Evolutionary conservation across 371 early-diverging fungal species (phyloP).

Genomic region (Syncephalastrum monosporum): DNA sequence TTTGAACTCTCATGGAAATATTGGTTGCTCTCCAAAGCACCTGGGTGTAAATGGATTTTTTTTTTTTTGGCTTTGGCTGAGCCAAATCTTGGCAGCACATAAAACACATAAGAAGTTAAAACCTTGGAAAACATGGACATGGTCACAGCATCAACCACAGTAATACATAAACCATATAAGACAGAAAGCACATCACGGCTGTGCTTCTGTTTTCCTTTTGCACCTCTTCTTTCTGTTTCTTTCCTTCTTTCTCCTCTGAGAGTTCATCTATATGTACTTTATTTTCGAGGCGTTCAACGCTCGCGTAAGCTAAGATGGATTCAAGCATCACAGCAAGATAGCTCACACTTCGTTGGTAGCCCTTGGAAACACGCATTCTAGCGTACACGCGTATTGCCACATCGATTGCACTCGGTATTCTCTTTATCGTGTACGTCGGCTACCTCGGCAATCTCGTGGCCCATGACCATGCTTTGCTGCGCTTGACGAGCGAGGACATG

Average conservation of each 20-base stretch:
- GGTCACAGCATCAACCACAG: too few relatives aligned
- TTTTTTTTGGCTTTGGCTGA: too few relatives aligned
- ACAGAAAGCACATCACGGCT: background rate
- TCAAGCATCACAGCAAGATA: background rate
- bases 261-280: constrained; percentile 30
- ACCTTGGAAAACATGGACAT: too few relatives aligned
- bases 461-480: constrained; percentile 31
- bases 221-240: background rate
- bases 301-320: constrained; percentile 18
- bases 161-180: too few relatives aligned
- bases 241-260: background rate
- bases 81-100: too few relatives aligned
- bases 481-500: constrained; percentile 30
- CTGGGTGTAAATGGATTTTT: too few relatives aligned
- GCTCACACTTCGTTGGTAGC: constrained; percentile 16
- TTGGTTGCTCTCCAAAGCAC: too few relatives aligned
- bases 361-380: constrained; percentile 29
- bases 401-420: constrained; percentile 23
- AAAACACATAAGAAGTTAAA: too few relatives aligned
- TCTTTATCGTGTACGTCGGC: constrained; percentile 32
- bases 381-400: constrained; percentile 27
- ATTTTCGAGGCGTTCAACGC: constrained; percentile 39
- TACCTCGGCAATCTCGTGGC: constrained; percentile 30
- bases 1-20: too few relatives aligned
- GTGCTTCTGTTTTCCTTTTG: constrained; percentile 8